Evolutionary conservation across 106 monocot species (phyloP).

Genomic region (Acorus calamus): DNA sequence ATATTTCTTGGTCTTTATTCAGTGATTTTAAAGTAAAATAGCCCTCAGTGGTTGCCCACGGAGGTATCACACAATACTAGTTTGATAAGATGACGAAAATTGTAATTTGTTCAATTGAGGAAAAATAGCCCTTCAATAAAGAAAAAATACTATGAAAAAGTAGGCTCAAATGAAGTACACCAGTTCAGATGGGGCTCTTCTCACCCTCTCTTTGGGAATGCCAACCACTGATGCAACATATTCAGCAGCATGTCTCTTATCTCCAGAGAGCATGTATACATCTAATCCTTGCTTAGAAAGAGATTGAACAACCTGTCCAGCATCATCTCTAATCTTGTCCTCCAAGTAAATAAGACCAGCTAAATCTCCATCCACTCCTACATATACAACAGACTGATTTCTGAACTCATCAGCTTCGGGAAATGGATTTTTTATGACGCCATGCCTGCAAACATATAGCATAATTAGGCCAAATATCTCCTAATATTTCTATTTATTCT

Average conservation of each 20-base stretch:
- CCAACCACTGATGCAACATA: constrained; percentile 81
- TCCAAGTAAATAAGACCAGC: constrained; percentile 82
- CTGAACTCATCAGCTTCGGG: constrained; percentile 37
- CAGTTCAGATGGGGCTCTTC: neutral
- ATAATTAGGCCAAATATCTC: neutral
- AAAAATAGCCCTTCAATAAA: too few relatives aligned
- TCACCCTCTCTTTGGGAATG: constrained; percentile 72
- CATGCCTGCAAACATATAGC: constrained; percentile 51
- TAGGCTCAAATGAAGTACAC: too few relatives aligned
- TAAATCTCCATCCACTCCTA: constrained; percentile 72
- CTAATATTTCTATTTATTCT: too few relatives aligned
- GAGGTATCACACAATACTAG: too few relatives aligned
- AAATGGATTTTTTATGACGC: constrained; percentile 42
- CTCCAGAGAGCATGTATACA: constrained; percentile 89
- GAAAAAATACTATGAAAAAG: too few relatives aligned
- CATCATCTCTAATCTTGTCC: constrained; percentile 94
- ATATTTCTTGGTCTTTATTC: too few relatives aligned
- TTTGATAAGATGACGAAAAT: too few relatives aligned
- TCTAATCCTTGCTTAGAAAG: constrained; percentile 67
- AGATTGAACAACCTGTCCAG: constrained; percentile 59
- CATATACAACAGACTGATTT: constrained; percentile 75
- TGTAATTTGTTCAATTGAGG: too few relatives aligned
- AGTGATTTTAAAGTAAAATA: too few relatives aligned
- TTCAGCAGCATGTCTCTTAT: constrained; percentile 72
- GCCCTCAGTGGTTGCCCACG: too few relatives aligned